These are phyloP conservation scores for Mycena albidolilacea DNA, from an alignment of 768 basidiomycete genomes.

Conservation along the genomic window DNA sequence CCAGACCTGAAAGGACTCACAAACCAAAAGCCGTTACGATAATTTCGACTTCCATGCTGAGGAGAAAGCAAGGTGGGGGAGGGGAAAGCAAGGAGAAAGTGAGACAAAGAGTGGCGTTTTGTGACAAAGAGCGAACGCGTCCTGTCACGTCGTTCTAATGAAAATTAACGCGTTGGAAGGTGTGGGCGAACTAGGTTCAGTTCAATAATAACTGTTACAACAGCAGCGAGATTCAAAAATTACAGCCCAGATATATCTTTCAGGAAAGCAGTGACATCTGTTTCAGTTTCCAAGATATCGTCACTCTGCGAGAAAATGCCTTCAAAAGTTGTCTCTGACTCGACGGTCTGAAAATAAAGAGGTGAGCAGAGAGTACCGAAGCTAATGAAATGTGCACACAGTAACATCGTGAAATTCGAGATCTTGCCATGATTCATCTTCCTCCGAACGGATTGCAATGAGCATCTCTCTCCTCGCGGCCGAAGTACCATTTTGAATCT, in stretches of 20 bases:
- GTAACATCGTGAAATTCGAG: conserved; percentile 76
- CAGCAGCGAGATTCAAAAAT: conserved; percentile 22
- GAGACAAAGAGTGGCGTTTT: not conserved
- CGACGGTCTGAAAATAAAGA: conserved; percentile 62
- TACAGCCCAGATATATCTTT: conserved; percentile 70
- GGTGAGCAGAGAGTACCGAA: conserved; percentile 23
- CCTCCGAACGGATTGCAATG: conserved; percentile 77
- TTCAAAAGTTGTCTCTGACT: conserved; percentile 72
- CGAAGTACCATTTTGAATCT: conserved; percentile 77
- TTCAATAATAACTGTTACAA: not conserved
- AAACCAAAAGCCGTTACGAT: conserved; percentile 21
- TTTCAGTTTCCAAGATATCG: conserved; percentile 66
- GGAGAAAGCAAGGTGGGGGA: not conserved
- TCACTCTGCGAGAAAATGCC: conserved; percentile 73
- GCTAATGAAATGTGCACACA: conserved; percentile 57
- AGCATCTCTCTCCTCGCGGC: conserved; percentile 84
- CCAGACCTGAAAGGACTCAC: not conserved
- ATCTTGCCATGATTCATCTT: conserved; percentile 84
- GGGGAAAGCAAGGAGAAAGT: not conserved
- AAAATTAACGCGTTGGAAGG: too few relatives aligned
- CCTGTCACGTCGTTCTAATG: too few relatives aligned
- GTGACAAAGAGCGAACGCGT: not conserved
- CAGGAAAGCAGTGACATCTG: conserved; percentile 70
- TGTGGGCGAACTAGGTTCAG: not conserved
- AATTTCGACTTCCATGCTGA: conserved; percentile 31